phyloP scores from a whole-genome alignment of 116 monocot species.

The Posidonia oceanica region DNA sequence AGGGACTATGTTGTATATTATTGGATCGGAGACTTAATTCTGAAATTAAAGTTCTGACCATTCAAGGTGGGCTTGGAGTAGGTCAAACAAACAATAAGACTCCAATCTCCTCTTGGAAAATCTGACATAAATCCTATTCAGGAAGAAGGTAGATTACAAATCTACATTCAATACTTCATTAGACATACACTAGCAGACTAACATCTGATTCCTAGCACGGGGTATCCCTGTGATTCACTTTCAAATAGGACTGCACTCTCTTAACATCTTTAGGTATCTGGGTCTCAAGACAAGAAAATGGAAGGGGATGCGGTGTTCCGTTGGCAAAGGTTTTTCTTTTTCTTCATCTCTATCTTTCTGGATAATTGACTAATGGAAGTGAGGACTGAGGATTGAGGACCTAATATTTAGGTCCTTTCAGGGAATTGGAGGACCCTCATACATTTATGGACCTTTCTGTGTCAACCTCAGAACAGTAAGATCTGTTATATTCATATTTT shows the following conservation, averaged over 20 bases:
- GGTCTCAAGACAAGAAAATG: constrained; percentile 31
- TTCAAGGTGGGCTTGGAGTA: too few species aligned
- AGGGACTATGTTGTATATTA: too few species aligned
- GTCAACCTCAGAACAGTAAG: constrained; percentile 73
- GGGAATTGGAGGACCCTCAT: constrained; percentile 85
- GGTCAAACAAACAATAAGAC: too few species aligned
- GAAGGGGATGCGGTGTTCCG: constrained; percentile 83
- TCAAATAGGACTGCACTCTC: not conserved
- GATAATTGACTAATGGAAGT: not conserved
- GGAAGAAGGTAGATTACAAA: too few species aligned
- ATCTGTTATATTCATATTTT: constrained; percentile 1
- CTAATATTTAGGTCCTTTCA: constrained; percentile 1
- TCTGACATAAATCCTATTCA: too few species aligned
- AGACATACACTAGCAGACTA: too few species aligned
- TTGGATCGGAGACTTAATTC: too few species aligned
- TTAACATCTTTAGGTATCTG: constrained; percentile 44
- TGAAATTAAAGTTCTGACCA: too few species aligned
- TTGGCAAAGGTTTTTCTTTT: constrained; percentile 72
- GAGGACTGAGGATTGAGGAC: not conserved
- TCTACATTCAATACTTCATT: too few species aligned
- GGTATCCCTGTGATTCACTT: too few species aligned
- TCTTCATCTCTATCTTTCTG: not conserved
- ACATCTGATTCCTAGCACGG: too few species aligned
- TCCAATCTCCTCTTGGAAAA: too few species aligned
- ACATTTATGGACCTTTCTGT: constrained; percentile 82